phyloP scores from a whole-genome alignment of 1,284 basidiomycete species.

The Puccinia coronata region DNA sequence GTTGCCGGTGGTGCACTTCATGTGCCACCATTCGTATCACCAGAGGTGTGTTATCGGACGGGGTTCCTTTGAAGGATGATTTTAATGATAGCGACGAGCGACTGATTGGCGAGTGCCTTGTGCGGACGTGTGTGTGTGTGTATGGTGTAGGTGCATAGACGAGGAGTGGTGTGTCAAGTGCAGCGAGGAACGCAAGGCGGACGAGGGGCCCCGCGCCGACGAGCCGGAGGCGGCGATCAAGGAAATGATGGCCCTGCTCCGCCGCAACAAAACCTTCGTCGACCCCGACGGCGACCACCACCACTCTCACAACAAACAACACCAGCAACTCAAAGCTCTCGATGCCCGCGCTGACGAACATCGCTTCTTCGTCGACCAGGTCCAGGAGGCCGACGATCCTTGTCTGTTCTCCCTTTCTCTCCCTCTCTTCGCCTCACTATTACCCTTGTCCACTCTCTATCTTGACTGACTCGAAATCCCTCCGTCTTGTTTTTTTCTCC shows the following conservation, averaged over 20 bases:
- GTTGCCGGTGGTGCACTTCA: constrained; percentile 90
- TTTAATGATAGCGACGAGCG: constrained; percentile 39
- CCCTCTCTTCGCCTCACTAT: not conserved
- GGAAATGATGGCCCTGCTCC: constrained; percentile 27
- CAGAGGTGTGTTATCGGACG: constrained; percentile 68
- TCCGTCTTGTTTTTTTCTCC: not conserved
- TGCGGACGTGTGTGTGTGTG: not conserved
- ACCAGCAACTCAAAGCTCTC: not conserved
- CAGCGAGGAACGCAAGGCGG: not conserved
- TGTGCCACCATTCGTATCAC: constrained; percentile 97
- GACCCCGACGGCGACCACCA: not conserved
- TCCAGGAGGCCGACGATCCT: constrained; percentile 31
- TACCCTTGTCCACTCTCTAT: constrained; percentile 3
- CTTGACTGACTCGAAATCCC: not conserved
- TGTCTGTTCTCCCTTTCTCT: constrained; percentile 5
- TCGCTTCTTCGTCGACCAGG: constrained; percentile 33
- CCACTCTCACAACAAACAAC: not conserved
- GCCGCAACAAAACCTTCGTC: constrained; percentile 22
- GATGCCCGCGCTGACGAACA: constrained; percentile 1
- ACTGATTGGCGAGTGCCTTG: not conserved
- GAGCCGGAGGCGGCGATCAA: constrained; percentile 11
- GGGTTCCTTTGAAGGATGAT: constrained; percentile 50
- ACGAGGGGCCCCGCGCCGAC: too few relatives aligned
- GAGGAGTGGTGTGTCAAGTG: constrained; percentile 18
- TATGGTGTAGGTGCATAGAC: constrained; percentile 18